phyloP scores from a whole-genome alignment of 1,284 basidiomycete genomes.

The Cutaneotrichosporon cutaneum region DNA sequence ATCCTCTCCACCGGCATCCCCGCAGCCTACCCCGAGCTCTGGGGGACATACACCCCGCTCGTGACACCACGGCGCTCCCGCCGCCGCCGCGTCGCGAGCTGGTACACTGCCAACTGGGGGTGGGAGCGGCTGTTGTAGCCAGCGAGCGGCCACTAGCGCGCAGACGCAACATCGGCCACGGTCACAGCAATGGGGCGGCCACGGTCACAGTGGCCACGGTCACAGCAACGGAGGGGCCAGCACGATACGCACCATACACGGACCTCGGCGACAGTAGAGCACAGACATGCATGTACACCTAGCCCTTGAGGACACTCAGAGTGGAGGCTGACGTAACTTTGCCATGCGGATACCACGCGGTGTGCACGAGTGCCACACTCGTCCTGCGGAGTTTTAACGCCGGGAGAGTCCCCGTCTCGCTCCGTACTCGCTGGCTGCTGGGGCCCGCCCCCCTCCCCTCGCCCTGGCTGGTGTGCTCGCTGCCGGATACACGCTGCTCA shows the following conservation, averaged over 20 bases:
- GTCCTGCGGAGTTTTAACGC: neutral
- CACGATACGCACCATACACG: neutral
- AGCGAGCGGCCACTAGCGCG: neutral
- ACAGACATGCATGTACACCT: neutral
- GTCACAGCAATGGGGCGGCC: neutral
- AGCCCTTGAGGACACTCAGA: neutral
- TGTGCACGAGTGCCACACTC: neutral
- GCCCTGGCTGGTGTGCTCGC: neutral
- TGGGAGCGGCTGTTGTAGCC: conserved; percentile 1
- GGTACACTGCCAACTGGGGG: conserved; percentile 4
- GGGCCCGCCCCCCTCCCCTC: neutral
- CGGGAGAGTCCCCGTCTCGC: neutral
- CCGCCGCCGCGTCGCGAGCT: conserved; percentile 2
- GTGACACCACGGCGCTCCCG: neutral
- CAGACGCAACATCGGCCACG: too few relatives aligned
- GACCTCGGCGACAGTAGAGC: neutral
- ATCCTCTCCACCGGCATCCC: conserved; percentile 3
- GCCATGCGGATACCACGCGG: neutral
- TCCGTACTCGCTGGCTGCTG: neutral
- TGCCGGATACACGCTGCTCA: conserved; percentile 1
- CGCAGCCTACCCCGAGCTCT: neutral
- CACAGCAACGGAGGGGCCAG: neutral
- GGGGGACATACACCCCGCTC: conserved; percentile 1
- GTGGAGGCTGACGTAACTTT: neutral
- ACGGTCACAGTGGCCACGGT: too few relatives aligned